Percentiles rank a stretch among this genome's conserved stretches.
These are phyloP conservation scores for Suhomyces sp. DNA, from an alignment of 805 yeast species.

Conservation along the genomic window DNA sequence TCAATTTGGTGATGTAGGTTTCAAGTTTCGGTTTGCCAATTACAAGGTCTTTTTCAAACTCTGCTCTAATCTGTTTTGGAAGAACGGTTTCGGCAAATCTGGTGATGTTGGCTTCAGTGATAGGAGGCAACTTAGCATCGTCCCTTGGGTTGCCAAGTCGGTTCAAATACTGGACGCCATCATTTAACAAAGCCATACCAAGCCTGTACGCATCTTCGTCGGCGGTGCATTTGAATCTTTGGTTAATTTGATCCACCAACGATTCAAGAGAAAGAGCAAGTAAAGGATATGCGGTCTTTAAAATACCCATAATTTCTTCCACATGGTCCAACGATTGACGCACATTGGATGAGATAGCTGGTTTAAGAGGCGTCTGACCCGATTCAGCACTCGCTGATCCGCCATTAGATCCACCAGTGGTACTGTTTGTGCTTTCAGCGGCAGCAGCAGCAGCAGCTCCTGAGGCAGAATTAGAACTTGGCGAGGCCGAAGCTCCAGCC, in stretches of 20 bases:
- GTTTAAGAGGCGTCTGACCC: background rate
- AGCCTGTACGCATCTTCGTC: constrained; percentile 96
- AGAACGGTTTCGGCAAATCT: constrained; percentile 90
- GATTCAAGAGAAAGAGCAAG: constrained; percentile 91
- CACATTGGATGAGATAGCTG: constrained; percentile 12
- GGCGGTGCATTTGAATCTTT: constrained; percentile 86
- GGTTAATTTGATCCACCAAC: constrained; percentile 90
- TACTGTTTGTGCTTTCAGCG: background rate
- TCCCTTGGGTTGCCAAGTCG: constrained; percentile 83
- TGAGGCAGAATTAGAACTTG: background rate
- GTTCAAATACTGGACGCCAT: constrained; percentile 87
- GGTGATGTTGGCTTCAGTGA: constrained; percentile 83
- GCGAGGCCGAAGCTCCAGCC: constrained; percentile 1
- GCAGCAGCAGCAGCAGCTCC: background rate
- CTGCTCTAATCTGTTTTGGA: constrained; percentile 83
- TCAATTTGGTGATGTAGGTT: constrained; percentile 73
- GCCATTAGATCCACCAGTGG: background rate
- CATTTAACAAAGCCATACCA: constrained; percentile 87
- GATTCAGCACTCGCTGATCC: constrained; percentile 1
- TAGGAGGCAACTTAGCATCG: constrained; percentile 83
- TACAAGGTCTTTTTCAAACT: constrained; percentile 89
- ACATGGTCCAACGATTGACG: constrained; percentile 93
- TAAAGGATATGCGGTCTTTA: constrained; percentile 95
- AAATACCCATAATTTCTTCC: constrained; percentile 86
- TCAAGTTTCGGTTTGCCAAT: constrained; percentile 84